These are phyloP conservation scores for Myxozyma monticola DNA, from an alignment of 805 yeast species.

Conservation along the genomic window DNA sequence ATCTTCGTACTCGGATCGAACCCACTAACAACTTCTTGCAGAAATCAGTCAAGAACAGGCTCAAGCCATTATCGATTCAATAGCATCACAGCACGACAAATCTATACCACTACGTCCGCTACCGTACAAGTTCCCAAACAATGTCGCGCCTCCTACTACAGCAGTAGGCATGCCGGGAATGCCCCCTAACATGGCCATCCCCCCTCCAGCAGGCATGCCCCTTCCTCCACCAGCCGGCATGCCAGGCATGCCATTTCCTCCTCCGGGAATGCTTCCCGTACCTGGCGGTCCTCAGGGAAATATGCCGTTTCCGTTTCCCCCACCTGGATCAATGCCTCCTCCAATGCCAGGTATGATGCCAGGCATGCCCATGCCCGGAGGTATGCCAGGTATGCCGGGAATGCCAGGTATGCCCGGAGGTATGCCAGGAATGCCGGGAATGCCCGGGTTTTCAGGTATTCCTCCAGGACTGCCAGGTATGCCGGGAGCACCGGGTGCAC, in stretches of 20 bases:
- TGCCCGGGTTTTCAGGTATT: not conserved
- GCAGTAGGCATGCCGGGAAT: constrained; percentile 4
- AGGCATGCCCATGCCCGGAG: not conserved
- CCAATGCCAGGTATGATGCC: constrained; percentile 10
- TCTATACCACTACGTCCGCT: constrained; percentile 9
- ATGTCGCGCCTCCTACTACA: constrained; percentile 2
- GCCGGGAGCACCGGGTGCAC: not conserved
- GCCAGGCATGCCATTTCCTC: constrained; percentile 20
- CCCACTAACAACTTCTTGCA: constrained; percentile 1
- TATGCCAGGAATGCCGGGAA: constrained; percentile 2
- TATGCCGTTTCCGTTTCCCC: not conserved
- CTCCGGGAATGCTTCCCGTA: constrained; percentile 17
- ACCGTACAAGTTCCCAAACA: constrained; percentile 23
- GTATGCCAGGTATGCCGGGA: not conserved
- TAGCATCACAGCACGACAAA: constrained; percentile 17
- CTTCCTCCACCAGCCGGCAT: constrained; percentile 6
- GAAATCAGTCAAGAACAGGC: constrained; percentile 31
- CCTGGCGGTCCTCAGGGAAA: constrained; percentile 8
- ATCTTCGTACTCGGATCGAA: too few species aligned
- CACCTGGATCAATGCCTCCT: constrained; percentile 7
- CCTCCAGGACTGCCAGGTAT: not conserved
- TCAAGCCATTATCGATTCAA: constrained; percentile 27
- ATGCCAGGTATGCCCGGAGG: not conserved
- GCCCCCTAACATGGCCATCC: too few species aligned
- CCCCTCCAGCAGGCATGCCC: constrained; percentile 9